A percentile compares a stretch with the other conserved stretches of the same genome.
These are phyloP conservation scores for Pyrenophora tritici-repentis DNA, from an alignment of 2,329 filamentous ascomycete species.

Conservation along the genomic window DNA sequence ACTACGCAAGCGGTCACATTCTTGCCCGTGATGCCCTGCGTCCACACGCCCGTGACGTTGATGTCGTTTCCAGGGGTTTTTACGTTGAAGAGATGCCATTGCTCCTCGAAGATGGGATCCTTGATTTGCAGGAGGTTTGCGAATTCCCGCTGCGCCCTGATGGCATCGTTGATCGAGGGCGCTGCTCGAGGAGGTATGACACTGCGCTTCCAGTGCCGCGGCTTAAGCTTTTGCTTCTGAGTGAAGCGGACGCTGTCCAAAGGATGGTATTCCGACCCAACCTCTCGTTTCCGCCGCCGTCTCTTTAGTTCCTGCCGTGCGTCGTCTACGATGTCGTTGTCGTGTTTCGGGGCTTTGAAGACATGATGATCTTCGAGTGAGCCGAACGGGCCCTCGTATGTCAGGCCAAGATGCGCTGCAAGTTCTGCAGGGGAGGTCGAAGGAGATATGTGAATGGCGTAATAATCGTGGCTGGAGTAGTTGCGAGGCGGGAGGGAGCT, in stretches of 20 bases:
- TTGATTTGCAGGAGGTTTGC: constrained; percentile 69
- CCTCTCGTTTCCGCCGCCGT: constrained; percentile 65
- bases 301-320: constrained; percentile 59
- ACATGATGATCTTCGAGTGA: constrained; percentile 81
- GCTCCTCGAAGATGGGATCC: constrained; percentile 89
- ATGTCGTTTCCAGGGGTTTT: constrained; percentile 84
- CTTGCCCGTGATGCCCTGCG: constrained; percentile 85
- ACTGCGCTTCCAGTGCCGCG: constrained; percentile 64
- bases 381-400: constrained; percentile 80
- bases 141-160: constrained; percentile 52
- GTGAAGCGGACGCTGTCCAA: constrained; percentile 78
- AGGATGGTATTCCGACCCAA: constrained; percentile 55
- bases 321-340: constrained; percentile 60
- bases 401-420: constrained; percentile 73
- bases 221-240: constrained; percentile 74
- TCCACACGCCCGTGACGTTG: constrained; percentile 94
- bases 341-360: constrained; percentile 70
- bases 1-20: constrained; percentile 92
- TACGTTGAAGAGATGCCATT: constrained; percentile 94
- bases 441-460: constrained; percentile 81
- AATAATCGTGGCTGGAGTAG: constrained; percentile 85
- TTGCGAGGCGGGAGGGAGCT: constrained; percentile 63
- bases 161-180: constrained; percentile 50
- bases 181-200: constrained; percentile 40
- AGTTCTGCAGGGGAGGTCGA: constrained; percentile 69